phyloP scores from a whole-genome alignment of 1,139 yeast species.

The Taphrina confusa region DNA sequence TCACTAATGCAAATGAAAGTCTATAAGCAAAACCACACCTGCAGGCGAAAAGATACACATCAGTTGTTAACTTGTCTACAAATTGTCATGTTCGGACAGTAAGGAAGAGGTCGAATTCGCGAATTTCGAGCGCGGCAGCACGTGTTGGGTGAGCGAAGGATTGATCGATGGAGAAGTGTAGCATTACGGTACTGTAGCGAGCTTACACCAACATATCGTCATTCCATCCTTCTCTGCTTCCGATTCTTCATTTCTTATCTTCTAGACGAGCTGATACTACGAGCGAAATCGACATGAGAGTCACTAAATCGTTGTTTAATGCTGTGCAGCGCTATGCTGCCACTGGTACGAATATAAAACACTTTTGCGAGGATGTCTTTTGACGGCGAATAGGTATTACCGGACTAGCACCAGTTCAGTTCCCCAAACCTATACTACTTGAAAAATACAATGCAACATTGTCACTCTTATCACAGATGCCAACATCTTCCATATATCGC shows the following conservation, averaged over 20 bases:
- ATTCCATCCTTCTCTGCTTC: no score
- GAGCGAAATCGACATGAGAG: slow-evolving; percentile 8
- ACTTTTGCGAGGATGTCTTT: no score
- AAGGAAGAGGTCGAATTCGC: not conserved
- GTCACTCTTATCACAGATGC: slow-evolving; percentile 62
- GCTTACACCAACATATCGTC: no score
- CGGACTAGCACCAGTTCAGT: slow-evolving; percentile 76
- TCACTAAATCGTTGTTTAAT: slow-evolving; percentile 6
- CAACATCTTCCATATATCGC: slow-evolving; percentile 70
- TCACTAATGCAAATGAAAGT: no score
- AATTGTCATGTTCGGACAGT: no score
- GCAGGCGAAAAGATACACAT: no score
- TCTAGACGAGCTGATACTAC: not conserved
- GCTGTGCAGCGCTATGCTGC: slow-evolving; percentile 32
- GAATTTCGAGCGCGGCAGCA: slow-evolving; percentile 11
- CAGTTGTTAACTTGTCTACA: no score
- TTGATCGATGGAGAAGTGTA: no score
- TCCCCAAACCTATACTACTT: slow-evolving; percentile 77
- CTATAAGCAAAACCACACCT: no score
- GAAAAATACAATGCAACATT: slow-evolving; percentile 72
- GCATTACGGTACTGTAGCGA: no score
- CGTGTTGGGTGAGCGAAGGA: no score
- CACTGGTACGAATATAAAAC: slow-evolving; percentile 2
- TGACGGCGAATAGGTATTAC: slow-evolving; percentile 71
- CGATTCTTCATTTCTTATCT: no score